Evolutionary conservation across 352 stramenopile genomes (phyloP), one percentile per base, ranked within the genome.

Genomic region (Phytophthora pisi): DNA sequence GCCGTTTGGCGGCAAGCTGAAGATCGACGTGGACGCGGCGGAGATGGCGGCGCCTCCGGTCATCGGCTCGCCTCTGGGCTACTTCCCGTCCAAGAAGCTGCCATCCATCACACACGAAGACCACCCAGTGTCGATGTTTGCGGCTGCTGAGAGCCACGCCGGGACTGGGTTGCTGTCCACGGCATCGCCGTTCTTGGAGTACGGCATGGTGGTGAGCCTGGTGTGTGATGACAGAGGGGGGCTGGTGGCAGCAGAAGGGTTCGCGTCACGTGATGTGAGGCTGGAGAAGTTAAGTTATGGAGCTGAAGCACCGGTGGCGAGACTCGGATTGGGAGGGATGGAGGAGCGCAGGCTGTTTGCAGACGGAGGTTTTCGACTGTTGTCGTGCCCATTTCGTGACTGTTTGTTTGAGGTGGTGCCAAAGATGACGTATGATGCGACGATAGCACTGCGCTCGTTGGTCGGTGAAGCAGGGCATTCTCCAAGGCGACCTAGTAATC

Each of bases 361-460:
- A 0, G 64, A 79, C 7, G 67, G 75, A 50, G 66, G 72, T 2
- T 73, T 83, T 26, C 64, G 76, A 6, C 59, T 86, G 23, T 54
- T 88, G n/a, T 61, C 57, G 46, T 89, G 85, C 53, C 70, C 82
- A 15, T 90, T 82, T 57, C 77, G 76, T 28, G 82, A 93, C 56
- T 91, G 85, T 20, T 56, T 91, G 52, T 93, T 93, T 34, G 82
- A 91, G 52, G 64, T 92, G 23, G 74, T 92, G 8, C 84, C 84
- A 2, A 89, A 89, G 51, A 91, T 91, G 84, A 87, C 67, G 18
- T 93, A 90, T 18, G 84, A 93, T 40, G 77, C 84, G 3, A 90
- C 82, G 0, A 68, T 81, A 38, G 71, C 72, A 6, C 61, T 88
- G 2, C 65, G 82, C 16, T 72, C 71, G 20, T 62, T 69, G 31